These are phyloP conservation scores for Deuterostichococcus epilithicus DNA, from an alignment of 139 green algal genomes.

Conservation along the genomic window DNA sequence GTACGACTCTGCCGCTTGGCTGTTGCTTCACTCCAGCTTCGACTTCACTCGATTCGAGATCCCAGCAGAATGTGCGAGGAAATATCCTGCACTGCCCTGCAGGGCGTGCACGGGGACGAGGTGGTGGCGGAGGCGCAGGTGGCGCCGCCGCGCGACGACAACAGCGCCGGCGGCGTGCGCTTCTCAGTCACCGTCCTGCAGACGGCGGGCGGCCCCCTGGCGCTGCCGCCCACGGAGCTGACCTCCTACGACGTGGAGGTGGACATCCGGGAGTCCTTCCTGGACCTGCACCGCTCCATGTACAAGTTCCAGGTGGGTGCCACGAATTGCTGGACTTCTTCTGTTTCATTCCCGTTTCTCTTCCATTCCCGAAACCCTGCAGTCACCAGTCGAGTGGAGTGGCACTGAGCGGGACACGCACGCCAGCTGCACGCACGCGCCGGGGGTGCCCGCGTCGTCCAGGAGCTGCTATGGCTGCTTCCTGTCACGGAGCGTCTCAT, in stretches of 20 bases:
- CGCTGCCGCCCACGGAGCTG: conserved; percentile 59
- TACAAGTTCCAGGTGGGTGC: neutral
- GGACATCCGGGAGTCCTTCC: conserved; percentile 8
- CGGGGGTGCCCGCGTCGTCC: too few relatives aligned
- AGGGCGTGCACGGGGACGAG: neutral
- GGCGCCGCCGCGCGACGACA: neutral
- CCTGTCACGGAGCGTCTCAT: too few relatives aligned
- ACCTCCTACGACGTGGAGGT: conserved; percentile 20
- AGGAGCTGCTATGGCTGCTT: too few relatives aligned
- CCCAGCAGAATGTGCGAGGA: too few relatives aligned
- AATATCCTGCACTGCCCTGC: too few relatives aligned
- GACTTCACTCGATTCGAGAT: too few relatives aligned
- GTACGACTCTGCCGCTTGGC: too few relatives aligned
- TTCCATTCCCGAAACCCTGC: too few relatives aligned
- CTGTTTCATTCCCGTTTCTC: neutral
- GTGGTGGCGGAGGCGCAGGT: neutral
- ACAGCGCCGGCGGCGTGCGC: neutral
- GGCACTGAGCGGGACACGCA: too few relatives aligned
- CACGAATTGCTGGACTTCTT: neutral
- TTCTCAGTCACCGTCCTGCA: neutral
- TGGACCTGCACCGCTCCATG: conserved; percentile 13
- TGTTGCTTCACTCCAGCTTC: too few relatives aligned
- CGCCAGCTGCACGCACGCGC: too few relatives aligned
- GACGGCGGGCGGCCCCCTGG: conserved; percentile 33
- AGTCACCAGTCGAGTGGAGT: too few relatives aligned